Base-by-base conservation (phyloP, 371 early-diverging fungal genomes). In the Cokeromyces recurvatus region DNA sequence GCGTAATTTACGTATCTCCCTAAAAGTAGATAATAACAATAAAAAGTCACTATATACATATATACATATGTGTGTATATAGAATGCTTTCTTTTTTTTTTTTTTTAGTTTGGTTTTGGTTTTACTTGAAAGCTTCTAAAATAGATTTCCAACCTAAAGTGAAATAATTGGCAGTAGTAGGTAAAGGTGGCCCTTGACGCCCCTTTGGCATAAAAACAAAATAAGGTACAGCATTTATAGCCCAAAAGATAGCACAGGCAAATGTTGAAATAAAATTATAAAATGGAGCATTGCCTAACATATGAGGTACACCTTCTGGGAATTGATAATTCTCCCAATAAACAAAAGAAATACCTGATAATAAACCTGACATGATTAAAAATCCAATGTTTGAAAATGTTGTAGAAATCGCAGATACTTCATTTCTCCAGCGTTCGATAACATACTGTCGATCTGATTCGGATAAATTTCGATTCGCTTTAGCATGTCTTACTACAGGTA, bases 401-500 rank as follows among this genome's bases (percentile, higher is more conserved):
- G 71, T 71, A 15, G 68, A 68, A 1, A 71, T 45, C 10, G 71
- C 51, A 31, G 71, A 71, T n/a, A 68, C 54, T 22, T 71, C 68
- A 21, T 71, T 71, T 23, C 67, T 51, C 75, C 75, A 75, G n/a
- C 41, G 34, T 37, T 75, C 75, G 0, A 40, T 38, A 1, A 64
- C 55, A 0, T 36, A 19, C 9, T 47, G 35, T 11, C 45, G 48
- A 35, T 75, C 67, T 22, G 57, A 21, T 9, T 37, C 34, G 21
- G 61, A 39, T 0, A 66, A 6, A 1, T 50, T 43, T 9, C 62
- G 52, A 39, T 64, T 56, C 1, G 46, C 49, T 38, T 59, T 64
- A 7, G 69, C 67, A 12, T 57, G 29, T 19, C 71, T 62, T 2
- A 75, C 75, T 2, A 61, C 49, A 16, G 75, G 72, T 39, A 75